phyloP scores from a whole-genome alignment of 192 early-diverging fungal genomes.

The Dimargaris xerosporica region DNA sequence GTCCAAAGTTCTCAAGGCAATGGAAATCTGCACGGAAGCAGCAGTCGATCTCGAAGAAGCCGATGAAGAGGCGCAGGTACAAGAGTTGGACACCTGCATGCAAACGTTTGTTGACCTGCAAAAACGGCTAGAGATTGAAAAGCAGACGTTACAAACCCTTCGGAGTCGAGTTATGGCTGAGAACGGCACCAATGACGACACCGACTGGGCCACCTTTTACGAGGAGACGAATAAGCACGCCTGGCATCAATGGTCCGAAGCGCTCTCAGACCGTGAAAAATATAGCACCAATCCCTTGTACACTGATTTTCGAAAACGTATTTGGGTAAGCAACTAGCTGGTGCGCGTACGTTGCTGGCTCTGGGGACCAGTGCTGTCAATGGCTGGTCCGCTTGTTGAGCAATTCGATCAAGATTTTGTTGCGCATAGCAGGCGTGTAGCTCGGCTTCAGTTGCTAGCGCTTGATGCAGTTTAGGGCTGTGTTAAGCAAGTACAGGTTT shows the following conservation, averaged over 20 bases:
- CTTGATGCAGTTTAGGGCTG: not conserved
- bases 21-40: not conserved
- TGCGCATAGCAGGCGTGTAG: not conserved
- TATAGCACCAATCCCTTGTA: not conserved
- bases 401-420: not conserved
- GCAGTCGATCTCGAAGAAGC: constrained; percentile 6
- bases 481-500: not conserved
- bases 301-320: not conserved
- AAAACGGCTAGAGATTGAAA: not conserved
- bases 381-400: not conserved
- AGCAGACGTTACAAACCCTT: not conserved
- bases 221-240: not conserved
- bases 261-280: not conserved
- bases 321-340: constrained; percentile 6
- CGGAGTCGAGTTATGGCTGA: not conserved
- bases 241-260: not conserved
- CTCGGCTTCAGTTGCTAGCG: not conserved
- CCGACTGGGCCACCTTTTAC: not conserved
- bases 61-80: constrained; percentile 2
- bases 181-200: not conserved
- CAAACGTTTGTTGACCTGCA: constrained; percentile 6
- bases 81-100: not conserved
- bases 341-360: not conserved
- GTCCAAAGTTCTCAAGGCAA: not conserved
- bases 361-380: not conserved